Evolutionary conservation across 2,329 filamentous ascomycete species (phyloP).

Genomic region (Monosporascus sp.): DNA sequence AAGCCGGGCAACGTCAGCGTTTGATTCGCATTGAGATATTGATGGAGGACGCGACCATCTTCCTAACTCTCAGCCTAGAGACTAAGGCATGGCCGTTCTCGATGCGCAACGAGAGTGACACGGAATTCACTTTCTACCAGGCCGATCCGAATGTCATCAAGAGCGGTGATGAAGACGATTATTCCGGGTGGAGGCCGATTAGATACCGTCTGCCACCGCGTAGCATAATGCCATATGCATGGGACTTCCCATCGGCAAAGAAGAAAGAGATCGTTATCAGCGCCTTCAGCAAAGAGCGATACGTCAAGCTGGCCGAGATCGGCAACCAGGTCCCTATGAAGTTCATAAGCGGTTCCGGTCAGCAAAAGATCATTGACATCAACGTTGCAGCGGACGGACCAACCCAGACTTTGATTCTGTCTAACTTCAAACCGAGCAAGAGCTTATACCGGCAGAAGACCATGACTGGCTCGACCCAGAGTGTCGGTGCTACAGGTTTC

Average conservation of each 20-base stretch:
- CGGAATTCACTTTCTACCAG: constrained; percentile 95
- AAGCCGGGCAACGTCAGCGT: constrained; percentile 81
- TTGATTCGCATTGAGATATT: constrained; percentile 84
- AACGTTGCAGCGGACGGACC: constrained; percentile 94
- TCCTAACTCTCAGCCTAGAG: constrained; percentile 84
- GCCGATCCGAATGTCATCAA: constrained; percentile 86
- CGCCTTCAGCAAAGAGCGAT: constrained; percentile 73
- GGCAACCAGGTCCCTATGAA: constrained; percentile 95
- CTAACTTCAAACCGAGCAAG: constrained; percentile 88
- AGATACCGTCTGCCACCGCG: constrained; percentile 85
- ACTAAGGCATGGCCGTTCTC: constrained; percentile 97
- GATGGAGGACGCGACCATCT: constrained; percentile 89
- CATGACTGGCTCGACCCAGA: constrained; percentile 46
- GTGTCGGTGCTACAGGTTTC: constrained; percentile 61
- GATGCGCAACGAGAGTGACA: constrained; percentile 96
- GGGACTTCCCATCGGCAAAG: constrained; percentile 98
- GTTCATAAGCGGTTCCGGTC: constrained; percentile 60
- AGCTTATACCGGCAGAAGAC: constrained; percentile 72
- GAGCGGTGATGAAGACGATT: constrained; percentile 69
- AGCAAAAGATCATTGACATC: constrained; percentile 88
- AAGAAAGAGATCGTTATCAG: constrained; percentile 86
- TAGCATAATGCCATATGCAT: constrained; percentile 99
- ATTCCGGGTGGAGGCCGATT: constrained; percentile 86
- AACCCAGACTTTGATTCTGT: constrained; percentile 88
- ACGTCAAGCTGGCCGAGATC: constrained; percentile 93